Evolutionary conservation across 768 basidiomycete species (phyloP).

Genomic region (Termitomyces sp.): DNA sequence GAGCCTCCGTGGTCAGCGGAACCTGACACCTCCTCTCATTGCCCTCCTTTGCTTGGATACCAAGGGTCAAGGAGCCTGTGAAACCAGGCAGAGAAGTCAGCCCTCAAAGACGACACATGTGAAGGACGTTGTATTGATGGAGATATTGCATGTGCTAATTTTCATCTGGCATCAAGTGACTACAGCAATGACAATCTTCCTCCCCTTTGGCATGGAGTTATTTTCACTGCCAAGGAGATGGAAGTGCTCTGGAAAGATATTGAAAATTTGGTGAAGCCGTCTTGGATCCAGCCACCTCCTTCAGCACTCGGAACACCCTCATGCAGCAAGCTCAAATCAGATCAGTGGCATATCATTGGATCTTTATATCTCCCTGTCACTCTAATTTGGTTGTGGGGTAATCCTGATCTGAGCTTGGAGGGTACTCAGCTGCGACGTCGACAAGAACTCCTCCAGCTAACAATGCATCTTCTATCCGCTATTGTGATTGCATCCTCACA

Average conservation of each 20-base stretch:
- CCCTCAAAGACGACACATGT: too few species aligned
- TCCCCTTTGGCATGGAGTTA: background rate
- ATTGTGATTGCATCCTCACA: slow-evolving; percentile 18
- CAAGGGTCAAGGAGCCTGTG: too few species aligned
- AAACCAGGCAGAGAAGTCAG: too few species aligned
- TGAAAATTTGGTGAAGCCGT: too few species aligned
- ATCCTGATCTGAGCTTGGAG: background rate
- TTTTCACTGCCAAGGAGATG: slow-evolving; percentile 5
- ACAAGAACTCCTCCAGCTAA: slow-evolving; percentile 22
- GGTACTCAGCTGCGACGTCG: slow-evolving; percentile 3
- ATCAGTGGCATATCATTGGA: slow-evolving; percentile 19
- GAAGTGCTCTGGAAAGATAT: slow-evolving; percentile 1
- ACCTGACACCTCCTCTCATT: too few species aligned
- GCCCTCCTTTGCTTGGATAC: too few species aligned
- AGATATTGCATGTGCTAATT: too few species aligned
- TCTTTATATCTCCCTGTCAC: slow-evolving; percentile 28
- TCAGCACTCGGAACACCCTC: slow-evolving; percentile 11
- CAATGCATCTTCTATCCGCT: slow-evolving; percentile 27
- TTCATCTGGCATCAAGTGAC: too few species aligned
- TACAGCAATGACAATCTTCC: background rate
- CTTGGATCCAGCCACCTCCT: too few species aligned
- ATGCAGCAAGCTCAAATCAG: slow-evolving; percentile 22
- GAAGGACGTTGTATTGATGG: too few species aligned
- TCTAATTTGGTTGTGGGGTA: slow-evolving; percentile 29
- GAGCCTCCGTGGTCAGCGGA: too few species aligned